phyloP scores from a whole-genome alignment of 108 stramenopile species.

The Tribonema minus region DNA sequence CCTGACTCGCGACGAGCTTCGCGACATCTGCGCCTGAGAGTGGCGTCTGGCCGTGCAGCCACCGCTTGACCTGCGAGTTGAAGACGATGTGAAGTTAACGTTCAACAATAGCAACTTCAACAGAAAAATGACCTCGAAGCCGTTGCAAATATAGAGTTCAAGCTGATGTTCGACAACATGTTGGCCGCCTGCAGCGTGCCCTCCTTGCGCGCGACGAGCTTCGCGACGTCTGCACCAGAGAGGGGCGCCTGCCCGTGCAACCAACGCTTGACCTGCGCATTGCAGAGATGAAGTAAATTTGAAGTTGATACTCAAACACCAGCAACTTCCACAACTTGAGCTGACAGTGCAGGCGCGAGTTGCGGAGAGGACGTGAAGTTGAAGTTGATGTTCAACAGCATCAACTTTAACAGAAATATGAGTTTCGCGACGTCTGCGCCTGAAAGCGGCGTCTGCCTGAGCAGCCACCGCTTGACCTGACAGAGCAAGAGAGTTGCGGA shows the following conservation, averaged over 20 bases:
- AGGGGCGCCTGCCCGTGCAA: neutral
- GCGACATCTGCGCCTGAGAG: neutral
- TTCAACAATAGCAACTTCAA: too few relatives aligned
- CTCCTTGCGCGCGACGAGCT: neutral
- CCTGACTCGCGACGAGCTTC: neutral
- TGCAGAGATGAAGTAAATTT: constrained; percentile 4
- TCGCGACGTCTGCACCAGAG: neutral
- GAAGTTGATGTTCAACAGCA: too few relatives aligned
- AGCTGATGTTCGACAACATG: neutral
- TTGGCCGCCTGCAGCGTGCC: neutral
- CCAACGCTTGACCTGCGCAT: constrained; percentile 30
- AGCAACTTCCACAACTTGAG: too few relatives aligned
- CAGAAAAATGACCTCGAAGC: too few relatives aligned
- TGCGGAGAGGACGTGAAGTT: too few relatives aligned
- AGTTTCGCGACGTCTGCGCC: neutral
- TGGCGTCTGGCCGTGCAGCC: neutral
- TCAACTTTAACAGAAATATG: too few relatives aligned
- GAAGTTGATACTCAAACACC: too few relatives aligned
- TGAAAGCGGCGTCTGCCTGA: neutral
- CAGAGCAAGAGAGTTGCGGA: too few relatives aligned
- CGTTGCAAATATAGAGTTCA: neutral
- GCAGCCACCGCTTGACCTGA: constrained; percentile 28
- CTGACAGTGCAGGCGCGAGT: too few relatives aligned
- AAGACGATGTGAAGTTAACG: constrained; percentile 8
- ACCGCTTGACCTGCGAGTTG: constrained; percentile 29